These are phyloP conservation scores for Ramaria sp. DNA, from an alignment of 768 basidiomycete genomes.

Conservation along the genomic window DNA sequence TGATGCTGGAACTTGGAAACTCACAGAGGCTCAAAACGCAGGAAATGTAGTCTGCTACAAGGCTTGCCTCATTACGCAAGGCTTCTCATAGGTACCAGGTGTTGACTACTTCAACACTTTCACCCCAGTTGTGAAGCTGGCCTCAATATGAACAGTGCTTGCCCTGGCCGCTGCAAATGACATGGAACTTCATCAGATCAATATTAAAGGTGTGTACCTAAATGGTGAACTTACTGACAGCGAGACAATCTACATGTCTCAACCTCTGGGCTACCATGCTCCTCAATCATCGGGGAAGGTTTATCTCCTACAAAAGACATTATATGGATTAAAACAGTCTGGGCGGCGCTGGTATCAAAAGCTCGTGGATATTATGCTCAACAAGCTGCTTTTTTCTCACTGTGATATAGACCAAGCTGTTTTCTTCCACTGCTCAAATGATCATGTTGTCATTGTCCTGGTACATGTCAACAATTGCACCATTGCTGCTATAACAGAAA, in stretches of 20 bases:
- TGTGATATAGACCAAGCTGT: constrained; percentile 18
- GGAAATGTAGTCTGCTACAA: no score
- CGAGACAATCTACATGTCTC: constrained; percentile 20
- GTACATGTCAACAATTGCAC: constrained; percentile 25
- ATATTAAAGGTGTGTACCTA: constrained; percentile 23
- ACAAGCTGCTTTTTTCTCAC: constrained; percentile 23
- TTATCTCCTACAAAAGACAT: constrained; percentile 14
- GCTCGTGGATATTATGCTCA: constrained; percentile 18
- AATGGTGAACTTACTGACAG: no score
- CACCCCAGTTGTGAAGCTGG: constrained; percentile 8
- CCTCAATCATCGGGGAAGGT: constrained; percentile 4
- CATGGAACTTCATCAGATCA: constrained; percentile 29
- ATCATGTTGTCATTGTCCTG: not conserved
- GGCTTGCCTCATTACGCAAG: no score
- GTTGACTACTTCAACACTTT: constrained; percentile 18
- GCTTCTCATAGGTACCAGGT: constrained; percentile 27
- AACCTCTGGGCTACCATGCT: constrained; percentile 22
- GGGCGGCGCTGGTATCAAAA: constrained; percentile 26
- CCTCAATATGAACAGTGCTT: constrained; percentile 24
- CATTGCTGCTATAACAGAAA: constrained; percentile 11
- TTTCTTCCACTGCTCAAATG: no score
- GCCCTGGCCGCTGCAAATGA: constrained; percentile 22
- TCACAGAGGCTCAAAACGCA: constrained; percentile 15
- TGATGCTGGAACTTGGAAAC: constrained; percentile 13
- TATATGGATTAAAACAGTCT: constrained; percentile 30